Base-by-base conservation (phyloP, 2,329 filamentous ascomycete species). In the Nigrospora sphaerica region DNA sequence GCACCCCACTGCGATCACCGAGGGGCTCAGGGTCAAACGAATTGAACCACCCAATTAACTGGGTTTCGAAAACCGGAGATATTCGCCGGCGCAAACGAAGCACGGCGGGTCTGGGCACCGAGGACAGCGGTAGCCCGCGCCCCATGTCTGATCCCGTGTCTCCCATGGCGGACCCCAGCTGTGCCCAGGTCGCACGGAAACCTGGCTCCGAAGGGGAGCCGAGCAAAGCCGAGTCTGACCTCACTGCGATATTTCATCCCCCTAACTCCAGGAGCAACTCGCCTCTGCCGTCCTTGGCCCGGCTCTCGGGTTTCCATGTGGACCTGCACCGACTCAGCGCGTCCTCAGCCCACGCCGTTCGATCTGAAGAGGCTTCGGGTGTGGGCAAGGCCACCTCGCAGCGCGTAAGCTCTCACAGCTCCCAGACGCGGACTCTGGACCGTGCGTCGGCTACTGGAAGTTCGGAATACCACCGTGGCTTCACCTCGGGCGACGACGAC, bases 401-500 rank as follows among this genome's bases (percentile, higher is more conserved):
- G 14, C 56, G 60, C 49, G 54, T 60, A 14, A 47, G 46, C 38
- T 64, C 61, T 12, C 54, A 62, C 46, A 43, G 45, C 9, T 64
- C 60, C 12, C 54, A 62, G 16, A 51, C 57, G 19, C 57, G 60
- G 9, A 63, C 61, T 17, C 45, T 75, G n/a, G 80, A 83, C 54
- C 72, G 77, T 45, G 71, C 77, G 16, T 87, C 83, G 19, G 86
- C 82, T 28, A 72, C 85, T 52, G 78, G 81, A 50, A 83, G 82
- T 49, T 88, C 83, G 28, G 86, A 90, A 55, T 77, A 79, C 58
- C 84, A 88, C 50, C 78, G 80, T 54, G 80, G 77, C 40, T 77
- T 83, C 54, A 71, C 68, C n/a, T 88, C 81, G 12, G 78, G 78
- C 18, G 86, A 89, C 48, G 86, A 89, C 46, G 84, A 88, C 56